These are phyloP conservation scores for Spiraea crenata DNA, from an alignment of 331 rosid species.

Conservation along the genomic window DNA sequence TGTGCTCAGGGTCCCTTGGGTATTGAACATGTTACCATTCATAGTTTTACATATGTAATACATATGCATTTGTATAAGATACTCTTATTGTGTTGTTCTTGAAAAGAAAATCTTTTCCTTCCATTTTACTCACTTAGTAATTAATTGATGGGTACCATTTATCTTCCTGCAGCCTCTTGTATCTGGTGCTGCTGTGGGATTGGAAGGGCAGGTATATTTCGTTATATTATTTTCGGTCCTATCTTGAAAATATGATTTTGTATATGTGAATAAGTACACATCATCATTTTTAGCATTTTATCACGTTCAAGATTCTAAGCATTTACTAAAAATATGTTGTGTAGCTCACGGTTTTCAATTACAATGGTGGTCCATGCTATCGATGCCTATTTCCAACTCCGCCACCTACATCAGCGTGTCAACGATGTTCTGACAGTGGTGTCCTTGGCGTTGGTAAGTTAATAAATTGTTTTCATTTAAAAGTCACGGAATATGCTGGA, in stretches of 20 bases:
- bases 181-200: constrained; percentile 94
- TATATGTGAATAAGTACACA: neutral
- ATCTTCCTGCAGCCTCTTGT: constrained; percentile 81
- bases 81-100: neutral
- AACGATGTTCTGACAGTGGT: constrained; percentile 92
- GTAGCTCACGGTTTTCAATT: constrained; percentile 88
- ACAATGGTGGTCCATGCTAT: constrained; percentile 84
- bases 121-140: neutral
- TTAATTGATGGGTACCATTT: constrained; percentile 29
- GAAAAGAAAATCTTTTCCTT: neutral
- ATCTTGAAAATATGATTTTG: neutral
- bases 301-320: neutral
- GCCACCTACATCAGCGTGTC: constrained; percentile 92
- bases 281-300: neutral
- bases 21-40: neutral
- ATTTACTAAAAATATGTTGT: constrained; percentile 15
- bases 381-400: constrained; percentile 93
- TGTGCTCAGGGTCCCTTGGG: neutral
- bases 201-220: constrained; percentile 88
- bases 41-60: neutral
- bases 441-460: constrained; percentile 88
- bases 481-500: neutral
- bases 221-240: constrained; percentile 12
- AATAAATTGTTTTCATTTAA: neutral
- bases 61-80: neutral